Evolutionary conservation across 192 early-diverging fungal genomes (phyloP), one percentile per base, ranked within the genome.

Genomic region (Umbelopsis sp.): DNA sequence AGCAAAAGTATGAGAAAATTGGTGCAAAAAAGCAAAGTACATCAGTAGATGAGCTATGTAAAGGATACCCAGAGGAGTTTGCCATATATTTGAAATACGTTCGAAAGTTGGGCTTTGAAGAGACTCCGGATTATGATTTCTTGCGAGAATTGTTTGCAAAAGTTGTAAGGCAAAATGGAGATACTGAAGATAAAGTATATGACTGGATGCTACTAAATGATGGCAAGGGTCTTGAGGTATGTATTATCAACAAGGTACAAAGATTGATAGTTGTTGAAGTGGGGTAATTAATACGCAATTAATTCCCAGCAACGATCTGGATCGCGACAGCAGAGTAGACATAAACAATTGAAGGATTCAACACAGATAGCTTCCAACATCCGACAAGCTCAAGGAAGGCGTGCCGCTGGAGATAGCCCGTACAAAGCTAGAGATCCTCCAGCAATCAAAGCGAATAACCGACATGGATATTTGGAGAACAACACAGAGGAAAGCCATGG

Each of bases 1-100:
- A 97, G 75, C 95, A 99, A 89, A 99, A 99, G 75, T 99, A 99
- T 80, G 97, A 99, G 81, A 92, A 95, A 74, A 99, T 99, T 81
- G 97, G 97, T n/a, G 94, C 98, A 80, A 95, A 95, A 86, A 99
- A 99, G 80, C 96, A 96, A 74, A 88, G 90, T 30, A 94, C 93
- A 4, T 81, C 87, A 23, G 87, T 98, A 75, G 90, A 92, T 70
- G 97, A 98, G 68, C 84, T 99, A 37, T 94, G 94, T 71, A 91
- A 94, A 48, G 88, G 90, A 45, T 94, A 90, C 76, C 97, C 97
- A 67, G 91, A 92, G 65, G 96, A 99, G 83, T 98, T 98, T 88
- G 89, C 85, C 20, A 87, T 87, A 25, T 96, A 98, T 53, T 82
- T 99, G 25, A 87, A 87, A 66, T 97, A 97, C 69, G 97, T 92